A percentile compares a stretch with the other conserved stretches of the same genome.
These are phyloP conservation scores for Monosporascus sp. DNA, from an alignment of 2,329 filamentous ascomycete genomes.

Conservation along the genomic window DNA sequence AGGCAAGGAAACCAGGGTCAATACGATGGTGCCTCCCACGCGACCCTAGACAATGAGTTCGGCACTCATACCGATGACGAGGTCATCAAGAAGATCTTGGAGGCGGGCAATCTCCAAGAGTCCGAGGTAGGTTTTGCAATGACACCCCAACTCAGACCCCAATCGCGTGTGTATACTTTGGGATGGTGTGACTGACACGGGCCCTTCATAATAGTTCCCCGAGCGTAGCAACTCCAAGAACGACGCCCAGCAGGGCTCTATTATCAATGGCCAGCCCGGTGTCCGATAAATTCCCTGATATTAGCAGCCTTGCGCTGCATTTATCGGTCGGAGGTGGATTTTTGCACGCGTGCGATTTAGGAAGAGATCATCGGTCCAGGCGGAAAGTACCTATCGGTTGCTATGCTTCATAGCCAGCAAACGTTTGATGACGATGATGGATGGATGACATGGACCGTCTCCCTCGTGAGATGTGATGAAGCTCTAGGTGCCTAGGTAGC, in stretches of 20 bases:
- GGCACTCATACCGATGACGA: conserved; percentile 75
- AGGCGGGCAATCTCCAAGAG: conserved; percentile 66
- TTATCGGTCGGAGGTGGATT: background rate
- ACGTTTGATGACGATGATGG: background rate
- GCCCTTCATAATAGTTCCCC: conserved; percentile 35
- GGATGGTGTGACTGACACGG: conserved; percentile 1
- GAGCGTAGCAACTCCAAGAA: conserved; percentile 49
- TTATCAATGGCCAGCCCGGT: conserved; percentile 35
- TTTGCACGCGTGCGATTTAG: background rate
- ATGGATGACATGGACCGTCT: background rate
- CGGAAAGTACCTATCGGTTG: background rate
- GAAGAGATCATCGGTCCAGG: background rate
- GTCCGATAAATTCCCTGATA: conserved; percentile 8
- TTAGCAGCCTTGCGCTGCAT: background rate
- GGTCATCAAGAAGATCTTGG: conserved; percentile 73
- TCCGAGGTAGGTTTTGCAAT: conserved; percentile 36
- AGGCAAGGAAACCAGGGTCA: conserved; percentile 85
- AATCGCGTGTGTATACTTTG: background rate
- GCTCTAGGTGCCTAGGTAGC: background rate
- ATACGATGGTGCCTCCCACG: conserved; percentile 69
- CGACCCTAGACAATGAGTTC: conserved; percentile 77
- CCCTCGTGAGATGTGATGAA: background rate
- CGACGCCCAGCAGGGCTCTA: conserved; percentile 40
- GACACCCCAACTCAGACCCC: background rate
- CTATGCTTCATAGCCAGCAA: background rate